Evolutionary conservation across 306 rosid genomes (phyloP).

Genomic region (Canavalia ensiformis): DNA sequence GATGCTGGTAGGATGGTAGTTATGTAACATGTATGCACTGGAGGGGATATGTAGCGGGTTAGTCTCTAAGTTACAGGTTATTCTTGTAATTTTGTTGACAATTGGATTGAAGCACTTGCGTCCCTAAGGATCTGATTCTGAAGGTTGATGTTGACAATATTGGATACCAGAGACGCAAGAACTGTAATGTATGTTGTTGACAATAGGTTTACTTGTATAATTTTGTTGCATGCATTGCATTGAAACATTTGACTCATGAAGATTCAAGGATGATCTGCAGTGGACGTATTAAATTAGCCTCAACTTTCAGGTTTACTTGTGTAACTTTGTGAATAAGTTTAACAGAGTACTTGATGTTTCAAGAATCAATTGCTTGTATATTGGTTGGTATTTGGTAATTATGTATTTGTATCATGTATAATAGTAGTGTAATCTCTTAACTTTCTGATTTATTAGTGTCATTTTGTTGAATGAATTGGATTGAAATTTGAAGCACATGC

Average conservation of each 20-base stretch:
- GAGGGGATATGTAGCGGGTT: neutral
- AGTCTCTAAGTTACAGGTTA: constrained; percentile 5
- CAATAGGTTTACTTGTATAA: neutral
- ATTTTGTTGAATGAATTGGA: constrained; percentile 33
- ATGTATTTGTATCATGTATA: neutral
- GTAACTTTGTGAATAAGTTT: constrained; percentile 17
- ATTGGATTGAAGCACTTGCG: constrained; percentile 3
- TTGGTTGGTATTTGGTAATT: neutral
- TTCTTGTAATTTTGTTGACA: neutral
- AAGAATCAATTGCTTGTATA: neutral
- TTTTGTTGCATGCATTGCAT: neutral
- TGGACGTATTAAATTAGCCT: constrained; percentile 23
- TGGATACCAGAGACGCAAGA: neutral
- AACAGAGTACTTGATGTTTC: constrained; percentile 3
- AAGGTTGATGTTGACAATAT: neutral
- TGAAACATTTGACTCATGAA: neutral
- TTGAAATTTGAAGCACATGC: constrained; percentile 9
- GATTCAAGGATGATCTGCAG: neutral
- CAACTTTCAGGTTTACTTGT: constrained; percentile 24
- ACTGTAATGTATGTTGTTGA: no score
- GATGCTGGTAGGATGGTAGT: constrained; percentile 13
- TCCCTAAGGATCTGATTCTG: neutral
- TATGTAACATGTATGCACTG: no score
- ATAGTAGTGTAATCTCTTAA: constrained; percentile 21
- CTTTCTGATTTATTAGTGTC: neutral